Evolutionary conservation across 495 filamentous ascomycete genomes (phyloP).

Genomic region (Oleoguttula mirabilis): DNA sequence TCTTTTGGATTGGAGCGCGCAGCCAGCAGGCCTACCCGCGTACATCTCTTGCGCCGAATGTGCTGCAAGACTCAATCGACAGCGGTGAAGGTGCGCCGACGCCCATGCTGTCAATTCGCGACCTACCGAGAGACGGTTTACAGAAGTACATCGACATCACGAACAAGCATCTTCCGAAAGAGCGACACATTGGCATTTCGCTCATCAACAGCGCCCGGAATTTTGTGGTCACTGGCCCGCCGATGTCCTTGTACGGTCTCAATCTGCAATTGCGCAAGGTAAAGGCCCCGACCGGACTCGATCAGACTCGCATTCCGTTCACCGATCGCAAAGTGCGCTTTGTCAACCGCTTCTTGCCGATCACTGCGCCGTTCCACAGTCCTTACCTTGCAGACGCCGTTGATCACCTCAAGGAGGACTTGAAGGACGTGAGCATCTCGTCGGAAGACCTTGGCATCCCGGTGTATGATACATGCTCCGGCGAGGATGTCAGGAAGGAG

Average conservation of each 20-base stretch:
- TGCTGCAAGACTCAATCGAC: conserved; percentile 87
- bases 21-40: conserved; percentile 95
- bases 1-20: conserved; percentile 99
- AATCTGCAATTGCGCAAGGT: conserved; percentile 90
- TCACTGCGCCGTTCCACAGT: conserved; percentile 97
- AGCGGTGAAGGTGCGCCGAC: conserved; percentile 88
- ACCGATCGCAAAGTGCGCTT: conserved; percentile 94
- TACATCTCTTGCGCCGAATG: conserved; percentile 81
- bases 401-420: conserved; percentile 67
- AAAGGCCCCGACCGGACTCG: conserved; percentile 89
- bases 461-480: conserved; percentile 78
- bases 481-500: conserved; percentile 61
- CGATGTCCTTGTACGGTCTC: conserved; percentile 87
- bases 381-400: conserved; percentile 74
- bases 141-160: conserved; percentile 92
- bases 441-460: conserved; percentile 60
- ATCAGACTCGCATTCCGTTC: conserved; percentile 89
- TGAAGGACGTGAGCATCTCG: conserved; percentile 65
- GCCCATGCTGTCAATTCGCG: conserved; percentile 94
- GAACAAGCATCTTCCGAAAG: conserved; percentile 84
- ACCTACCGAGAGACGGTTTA: conserved; percentile 70
- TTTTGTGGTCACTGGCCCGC: conserved; percentile 91
- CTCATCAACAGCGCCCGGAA: conserved; percentile 94
- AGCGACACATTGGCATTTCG: conserved; percentile 88
- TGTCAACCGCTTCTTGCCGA: conserved; percentile 91